Conservation (phyloP, 768 basidiomycete genomes). For the Rickenella mellea region DNA sequence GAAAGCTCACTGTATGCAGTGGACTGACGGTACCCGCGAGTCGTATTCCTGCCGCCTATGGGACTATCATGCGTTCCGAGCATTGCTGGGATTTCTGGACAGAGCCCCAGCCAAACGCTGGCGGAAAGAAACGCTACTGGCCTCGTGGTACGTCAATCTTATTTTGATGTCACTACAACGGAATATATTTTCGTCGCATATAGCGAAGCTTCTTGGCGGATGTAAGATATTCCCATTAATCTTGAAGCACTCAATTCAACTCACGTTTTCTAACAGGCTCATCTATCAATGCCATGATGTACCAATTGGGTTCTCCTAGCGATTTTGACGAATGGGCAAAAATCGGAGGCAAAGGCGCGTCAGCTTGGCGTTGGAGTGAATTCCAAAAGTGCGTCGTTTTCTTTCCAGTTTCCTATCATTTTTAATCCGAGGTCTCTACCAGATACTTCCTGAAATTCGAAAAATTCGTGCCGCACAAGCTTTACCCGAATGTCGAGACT, state of each 20-base stretch:
- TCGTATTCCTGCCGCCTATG: constrained; percentile 35
- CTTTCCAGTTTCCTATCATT: neutral
- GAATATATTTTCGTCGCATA: neutral
- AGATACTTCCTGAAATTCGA: constrained; percentile 73
- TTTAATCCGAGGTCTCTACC: neutral
- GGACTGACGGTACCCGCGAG: constrained; percentile 30
- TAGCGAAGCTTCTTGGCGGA: constrained; percentile 64
- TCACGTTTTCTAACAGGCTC: constrained; percentile 31
- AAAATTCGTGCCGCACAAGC: constrained; percentile 38
- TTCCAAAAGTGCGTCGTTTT: constrained; percentile 32
- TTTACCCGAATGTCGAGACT: constrained; percentile 39
- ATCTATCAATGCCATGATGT: constrained; percentile 54
- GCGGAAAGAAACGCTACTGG: constrained; percentile 43
- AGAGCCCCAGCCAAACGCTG: constrained; percentile 42
- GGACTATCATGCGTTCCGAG: constrained; percentile 31
- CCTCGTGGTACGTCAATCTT: constrained; percentile 46
- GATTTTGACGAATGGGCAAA: constrained; percentile 63
- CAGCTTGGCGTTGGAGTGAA: constrained; percentile 48
- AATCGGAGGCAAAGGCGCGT: constrained; percentile 35
- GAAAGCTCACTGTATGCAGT: constrained; percentile 26
- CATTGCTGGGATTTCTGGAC: constrained; percentile 49
- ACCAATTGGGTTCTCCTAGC: constrained; percentile 53
- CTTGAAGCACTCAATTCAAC: neutral
- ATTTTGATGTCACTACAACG: neutral
- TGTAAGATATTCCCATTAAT: constrained; percentile 32